Base-by-base conservation (phyloP, 2,329 filamentous ascomycete species). In the Cercospora sesami region DNA sequence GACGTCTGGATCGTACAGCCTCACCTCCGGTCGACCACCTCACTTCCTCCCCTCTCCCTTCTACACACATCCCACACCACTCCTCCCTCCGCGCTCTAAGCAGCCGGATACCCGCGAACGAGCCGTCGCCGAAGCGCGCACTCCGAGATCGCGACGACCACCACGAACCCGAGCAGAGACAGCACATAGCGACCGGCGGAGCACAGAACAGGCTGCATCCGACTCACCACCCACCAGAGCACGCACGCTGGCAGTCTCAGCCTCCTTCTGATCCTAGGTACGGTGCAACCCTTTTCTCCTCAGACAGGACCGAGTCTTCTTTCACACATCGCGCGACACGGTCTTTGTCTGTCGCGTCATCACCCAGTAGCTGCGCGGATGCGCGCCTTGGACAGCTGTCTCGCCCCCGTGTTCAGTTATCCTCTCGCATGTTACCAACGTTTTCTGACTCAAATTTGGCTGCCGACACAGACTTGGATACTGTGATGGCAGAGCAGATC, bases 401-500 rank as follows among this genome's bases (percentile, higher is more conserved):
- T 51, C 31, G 23, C 63, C 21, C 14, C 63, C 57, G 23, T 33
- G 33, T 55, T 36, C 12, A 26, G 12, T 48, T 39, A 14, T 42
- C 42, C 51, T 21, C 30, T 36, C 26, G 58, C 57, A 62, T 42
- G 53, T 28, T 12, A 55, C 14, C 62, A 53, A 57, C 70, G 63
- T 60, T 42, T 66, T 63, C 72, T 73, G 65, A 73, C 70, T 42
- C 62, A n/a, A 39, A n/a, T 48, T 59, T 51, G 67, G 60, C 31
- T 58, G 63, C 63, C 51, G 33, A 60, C 16, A 68, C 70, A 78
- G 76, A 68, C 65, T 63, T 63, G 67, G 66, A 76, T 60, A 75
- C 86, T 89, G 87, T 89, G 89, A 90, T 90, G 87, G 87, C 87
- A 89, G 87, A 89, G 86, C 85, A 87, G 86, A 86, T 82, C 79